phyloP scores from a whole-genome alignment of 2,329 filamentous ascomycete genomes.

The Clonostachys solani region DNA sequence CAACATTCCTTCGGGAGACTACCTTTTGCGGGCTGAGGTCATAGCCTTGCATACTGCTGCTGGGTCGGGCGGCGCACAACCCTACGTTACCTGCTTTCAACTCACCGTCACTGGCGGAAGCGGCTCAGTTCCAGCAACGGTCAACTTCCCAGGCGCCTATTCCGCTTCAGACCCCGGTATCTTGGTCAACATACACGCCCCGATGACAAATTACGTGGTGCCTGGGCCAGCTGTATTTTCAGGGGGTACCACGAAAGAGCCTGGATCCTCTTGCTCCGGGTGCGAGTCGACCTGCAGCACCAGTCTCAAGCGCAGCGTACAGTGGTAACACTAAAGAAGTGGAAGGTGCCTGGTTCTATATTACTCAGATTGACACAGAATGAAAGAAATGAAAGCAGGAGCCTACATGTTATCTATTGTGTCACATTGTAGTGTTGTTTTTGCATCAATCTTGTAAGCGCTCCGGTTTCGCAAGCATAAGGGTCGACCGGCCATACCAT shows the following conservation, averaged over 20 bases:
- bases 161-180: conserved; percentile 11
- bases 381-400: too few relatives aligned
- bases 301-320: too few relatives aligned
- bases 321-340: too few relatives aligned
- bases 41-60: conserved; percentile 42
- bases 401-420: too few relatives aligned
- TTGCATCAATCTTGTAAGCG: too few relatives aligned
- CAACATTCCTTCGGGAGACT: conserved; percentile 42
- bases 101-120: conserved; percentile 16
- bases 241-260: conserved; percentile 29
- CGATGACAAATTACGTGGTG: conserved; percentile 30
- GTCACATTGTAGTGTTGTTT: too few relatives aligned
- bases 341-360: too few relatives aligned
- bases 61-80: conserved; percentile 28
- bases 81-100: conserved; percentile 21
- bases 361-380: too few relatives aligned
- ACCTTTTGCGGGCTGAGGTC: conserved; percentile 48
- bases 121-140: conserved; percentile 10
- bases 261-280: conserved; percentile 28
- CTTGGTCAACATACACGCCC: conserved; percentile 21
- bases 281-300: conserved; percentile 2
- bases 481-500: too few relatives aligned
- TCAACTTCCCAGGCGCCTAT: conserved; percentile 16
- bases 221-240: conserved; percentile 36
- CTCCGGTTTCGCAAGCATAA: too few relatives aligned